A percentile compares a stretch with the other conserved stretches of the same genome.
These are phyloP conservation scores for Paralagenidium karlingii DNA, from an alignment of 352 stramenopile genomes.

Conservation along the genomic window DNA sequence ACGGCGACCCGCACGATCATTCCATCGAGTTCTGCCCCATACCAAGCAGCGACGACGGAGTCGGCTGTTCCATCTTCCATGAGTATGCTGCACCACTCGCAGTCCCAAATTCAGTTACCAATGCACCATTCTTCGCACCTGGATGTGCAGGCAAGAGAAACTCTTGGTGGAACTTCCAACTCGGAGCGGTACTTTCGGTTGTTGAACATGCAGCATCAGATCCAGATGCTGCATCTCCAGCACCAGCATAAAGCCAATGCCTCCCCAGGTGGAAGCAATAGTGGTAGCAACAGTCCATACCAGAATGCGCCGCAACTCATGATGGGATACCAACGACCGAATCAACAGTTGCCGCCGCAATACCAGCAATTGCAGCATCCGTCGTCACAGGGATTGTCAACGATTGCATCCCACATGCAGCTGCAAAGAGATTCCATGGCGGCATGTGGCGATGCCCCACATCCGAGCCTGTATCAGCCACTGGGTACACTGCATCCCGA, in stretches of 20 bases:
- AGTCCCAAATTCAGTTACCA: too few relatives aligned
- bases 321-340: too few relatives aligned
- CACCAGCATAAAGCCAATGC: slow-evolving; percentile 28
- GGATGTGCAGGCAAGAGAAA: slow-evolving; percentile 12
- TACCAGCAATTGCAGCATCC: too few relatives aligned
- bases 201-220: slow-evolving; percentile 76
- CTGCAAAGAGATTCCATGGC: slow-evolving; percentile 20
- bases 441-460: slow-evolving; percentile 28
- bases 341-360: too few relatives aligned
- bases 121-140: too few relatives aligned
- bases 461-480: slow-evolving; percentile 36
- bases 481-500: slow-evolving; percentile 27
- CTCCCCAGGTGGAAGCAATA: too few relatives aligned
- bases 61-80: neutral
- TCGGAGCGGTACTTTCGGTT: slow-evolving; percentile 75
- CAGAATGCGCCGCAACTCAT: too few relatives aligned
- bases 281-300: too few relatives aligned
- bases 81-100: too few relatives aligned
- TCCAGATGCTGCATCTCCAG: slow-evolving; percentile 78
- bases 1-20: neutral
- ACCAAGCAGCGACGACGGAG: neutral
- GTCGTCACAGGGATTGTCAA: too few relatives aligned
- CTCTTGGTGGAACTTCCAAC: slow-evolving; percentile 25
- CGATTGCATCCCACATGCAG: too few relatives aligned
- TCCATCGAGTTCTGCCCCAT: too few relatives aligned